Percentiles rank a stretch among this genome's conserved stretches.
Conservation (phyloP, 148 eudicot species). For the Persicaria tinctoria region DNA sequence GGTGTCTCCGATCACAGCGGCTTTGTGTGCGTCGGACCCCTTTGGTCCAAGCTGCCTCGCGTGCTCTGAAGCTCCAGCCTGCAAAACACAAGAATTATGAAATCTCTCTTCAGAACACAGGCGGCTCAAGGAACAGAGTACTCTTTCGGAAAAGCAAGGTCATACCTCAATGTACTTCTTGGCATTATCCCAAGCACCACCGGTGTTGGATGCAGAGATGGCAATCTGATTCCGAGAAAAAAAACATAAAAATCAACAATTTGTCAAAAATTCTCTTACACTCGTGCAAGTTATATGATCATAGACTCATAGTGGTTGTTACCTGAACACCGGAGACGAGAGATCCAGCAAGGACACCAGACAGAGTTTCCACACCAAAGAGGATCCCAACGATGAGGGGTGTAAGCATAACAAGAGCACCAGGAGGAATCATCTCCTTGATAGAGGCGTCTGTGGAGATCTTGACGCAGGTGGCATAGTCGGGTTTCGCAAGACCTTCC, state of each 20-base stretch:
- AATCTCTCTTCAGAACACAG: not conserved
- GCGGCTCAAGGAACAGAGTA: not conserved
- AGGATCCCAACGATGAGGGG: conserved; percentile 46
- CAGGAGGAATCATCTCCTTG: conserved; percentile 52
- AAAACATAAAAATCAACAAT: not conserved
- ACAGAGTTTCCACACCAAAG: conserved; percentile 51
- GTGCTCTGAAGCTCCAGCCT: conserved; percentile 85
- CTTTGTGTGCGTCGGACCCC: conserved; percentile 87
- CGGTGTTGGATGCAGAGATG: conserved; percentile 88
- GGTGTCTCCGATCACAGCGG: conserved; percentile 90
- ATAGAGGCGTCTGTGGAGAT: conserved; percentile 44
- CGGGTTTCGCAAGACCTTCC: conserved; percentile 42
- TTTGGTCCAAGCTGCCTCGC: conserved; percentile 75
- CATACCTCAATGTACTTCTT: conserved; percentile 85
- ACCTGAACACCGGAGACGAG: conserved; percentile 63
- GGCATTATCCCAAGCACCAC: conserved; percentile 94
- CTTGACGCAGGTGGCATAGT: conserved; percentile 43
- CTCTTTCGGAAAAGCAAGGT: not conserved
- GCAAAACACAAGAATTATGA: not conserved
- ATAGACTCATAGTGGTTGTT: not conserved
- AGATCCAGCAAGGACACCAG: conserved; percentile 55
- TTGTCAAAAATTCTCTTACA: not conserved
- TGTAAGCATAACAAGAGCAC: conserved; percentile 48
- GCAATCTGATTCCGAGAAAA: conserved; percentile 39
- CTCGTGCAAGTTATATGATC: no score